These are phyloP conservation scores for Neonectria magnoliae DNA, from an alignment of 2,329 filamentous ascomycete genomes.

Conservation along the genomic window DNA sequence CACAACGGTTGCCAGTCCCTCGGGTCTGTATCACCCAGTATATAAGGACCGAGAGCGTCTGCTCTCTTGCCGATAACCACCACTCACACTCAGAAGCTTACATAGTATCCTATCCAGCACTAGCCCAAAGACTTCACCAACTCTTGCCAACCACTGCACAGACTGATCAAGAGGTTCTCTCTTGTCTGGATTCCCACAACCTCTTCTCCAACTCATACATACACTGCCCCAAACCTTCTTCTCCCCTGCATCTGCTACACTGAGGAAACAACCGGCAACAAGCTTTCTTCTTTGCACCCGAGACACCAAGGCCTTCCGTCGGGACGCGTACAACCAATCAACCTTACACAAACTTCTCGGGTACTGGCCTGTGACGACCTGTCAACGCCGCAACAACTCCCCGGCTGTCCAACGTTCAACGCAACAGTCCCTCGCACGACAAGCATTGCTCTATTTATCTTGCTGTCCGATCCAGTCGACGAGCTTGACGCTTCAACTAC, in stretches of 20 bases:
- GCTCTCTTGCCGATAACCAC: slow-evolving; percentile 27
- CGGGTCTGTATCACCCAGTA: slow-evolving; percentile 42
- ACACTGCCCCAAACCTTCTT: slow-evolving; percentile 6
- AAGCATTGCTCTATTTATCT: slow-evolving; percentile 30
- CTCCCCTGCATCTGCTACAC: slow-evolving; percentile 6
- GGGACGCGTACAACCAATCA: slow-evolving; percentile 33
- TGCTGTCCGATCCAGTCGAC: slow-evolving; percentile 1
- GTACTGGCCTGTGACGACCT: slow-evolving; percentile 33
- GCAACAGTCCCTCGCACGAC: slow-evolving; percentile 26
- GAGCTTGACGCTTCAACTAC: slow-evolving; percentile 9
- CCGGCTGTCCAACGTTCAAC: slow-evolving; percentile 23
- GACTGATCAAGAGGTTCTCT: neutral
- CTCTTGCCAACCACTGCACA: slow-evolving; percentile 7
- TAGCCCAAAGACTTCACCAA: slow-evolving; percentile 9
- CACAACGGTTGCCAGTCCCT: slow-evolving; percentile 36
- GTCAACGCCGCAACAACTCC: slow-evolving; percentile 28
- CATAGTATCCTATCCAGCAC: slow-evolving; percentile 10
- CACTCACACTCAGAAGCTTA: slow-evolving; percentile 33
- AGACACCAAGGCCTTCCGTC: slow-evolving; percentile 35
- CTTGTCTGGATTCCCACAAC: slow-evolving; percentile 4
- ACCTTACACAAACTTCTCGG: slow-evolving; percentile 40
- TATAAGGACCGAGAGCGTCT: slow-evolving; percentile 40
- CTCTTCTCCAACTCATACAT: slow-evolving; percentile 2
- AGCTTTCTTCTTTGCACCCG: slow-evolving; percentile 33
- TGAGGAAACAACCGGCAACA: slow-evolving; percentile 17